Conservation (phyloP, 345 rosid species). For the Clausena lansium region DNA sequence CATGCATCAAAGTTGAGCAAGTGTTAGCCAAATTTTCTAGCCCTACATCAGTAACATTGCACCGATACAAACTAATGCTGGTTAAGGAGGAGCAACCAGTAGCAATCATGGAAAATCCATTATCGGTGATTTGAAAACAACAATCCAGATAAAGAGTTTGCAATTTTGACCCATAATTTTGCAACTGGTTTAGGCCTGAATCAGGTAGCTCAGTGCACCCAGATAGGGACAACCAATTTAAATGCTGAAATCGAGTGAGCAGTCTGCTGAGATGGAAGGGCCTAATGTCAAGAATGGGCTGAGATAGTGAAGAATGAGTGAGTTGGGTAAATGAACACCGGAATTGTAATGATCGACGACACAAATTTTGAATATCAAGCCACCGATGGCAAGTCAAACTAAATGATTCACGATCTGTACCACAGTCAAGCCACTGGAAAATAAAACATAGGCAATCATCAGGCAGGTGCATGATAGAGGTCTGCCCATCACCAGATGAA, state of each 20-base stretch:
- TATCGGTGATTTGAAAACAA: conserved; percentile 59
- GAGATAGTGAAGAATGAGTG: conserved; percentile 33
- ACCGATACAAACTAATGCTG: conserved; percentile 57
- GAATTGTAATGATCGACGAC: conserved; percentile 52
- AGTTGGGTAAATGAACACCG: conserved; percentile 45
- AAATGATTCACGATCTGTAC: conserved; percentile 62
- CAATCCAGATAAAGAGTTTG: conserved; percentile 56
- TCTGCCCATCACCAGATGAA: conserved; percentile 27
- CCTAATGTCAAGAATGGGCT: conserved; percentile 24
- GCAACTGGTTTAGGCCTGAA: conserved; percentile 46
- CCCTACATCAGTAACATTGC: conserved; percentile 53
- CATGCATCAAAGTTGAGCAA: conserved; percentile 40
- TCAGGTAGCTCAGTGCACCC: conserved; percentile 63
- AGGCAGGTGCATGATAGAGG: conserved; percentile 53
- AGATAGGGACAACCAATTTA: conserved; percentile 55
- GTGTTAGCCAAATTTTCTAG: conserved; percentile 47
- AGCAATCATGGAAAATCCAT: conserved; percentile 48
- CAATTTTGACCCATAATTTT: conserved; percentile 47
- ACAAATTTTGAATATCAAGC: conserved; percentile 60
- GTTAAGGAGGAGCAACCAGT: conserved; percentile 49
- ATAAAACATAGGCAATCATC: conserved; percentile 73
- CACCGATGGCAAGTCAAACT: conserved; percentile 70
- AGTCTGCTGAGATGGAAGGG: conserved; percentile 51
- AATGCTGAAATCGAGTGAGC: conserved; percentile 64
- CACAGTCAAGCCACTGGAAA: conserved; percentile 45